Evolutionary conservation across 2,329 filamentous ascomycete genomes (phyloP), one percentile per base, ranked within the genome.

Genomic region (Colletotrichum sp.): DNA sequence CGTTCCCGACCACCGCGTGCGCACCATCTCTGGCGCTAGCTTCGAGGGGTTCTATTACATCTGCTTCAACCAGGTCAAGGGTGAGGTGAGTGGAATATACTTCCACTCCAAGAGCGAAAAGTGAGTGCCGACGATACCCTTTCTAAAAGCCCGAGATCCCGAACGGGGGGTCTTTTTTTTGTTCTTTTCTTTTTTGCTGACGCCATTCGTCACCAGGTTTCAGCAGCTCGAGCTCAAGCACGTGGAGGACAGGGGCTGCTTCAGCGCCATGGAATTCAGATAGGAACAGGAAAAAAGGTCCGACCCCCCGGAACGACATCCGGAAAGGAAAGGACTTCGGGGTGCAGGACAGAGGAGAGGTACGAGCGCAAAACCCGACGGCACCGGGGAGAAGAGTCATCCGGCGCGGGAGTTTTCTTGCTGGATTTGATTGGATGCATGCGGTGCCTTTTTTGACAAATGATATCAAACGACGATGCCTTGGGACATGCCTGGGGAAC

Each of bases 31-130:
- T 38, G 97, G 97, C 21, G 97, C 97, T 9, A 98, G 96, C 80
- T 99, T 98, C 74, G 97, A 99, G 81, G 97, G 97, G 0, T 99
- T 99, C 82, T 99, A 98, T 83, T 99, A 99, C 81, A 98, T 99
- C 77, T 98, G 96, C 86, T 98, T 98, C 86, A 98, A 98, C 83
- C 96, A 98, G 84, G 87, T 95, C 63, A 90, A 93, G 76, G 97
- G 96, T 9, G 93, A 90, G 76, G 94, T 99, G 54, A 96, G 92
- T 80, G 97, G 97, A 21, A 98, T 98, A 72, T 99, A 99, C 84
- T 99, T 98, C 83, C 97, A 99, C 85, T 94, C 95, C 15, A 98
- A 98, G 86, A 98, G 96, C 85, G 96, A 98, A 86, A 98, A 96
- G 95, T 98, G 85, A 85, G 94, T 90, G 24, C 51, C 61, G 54